Base-by-base conservation (phyloP, 78 protist species). In the Neovahlkampfia damariscottae region DNA sequence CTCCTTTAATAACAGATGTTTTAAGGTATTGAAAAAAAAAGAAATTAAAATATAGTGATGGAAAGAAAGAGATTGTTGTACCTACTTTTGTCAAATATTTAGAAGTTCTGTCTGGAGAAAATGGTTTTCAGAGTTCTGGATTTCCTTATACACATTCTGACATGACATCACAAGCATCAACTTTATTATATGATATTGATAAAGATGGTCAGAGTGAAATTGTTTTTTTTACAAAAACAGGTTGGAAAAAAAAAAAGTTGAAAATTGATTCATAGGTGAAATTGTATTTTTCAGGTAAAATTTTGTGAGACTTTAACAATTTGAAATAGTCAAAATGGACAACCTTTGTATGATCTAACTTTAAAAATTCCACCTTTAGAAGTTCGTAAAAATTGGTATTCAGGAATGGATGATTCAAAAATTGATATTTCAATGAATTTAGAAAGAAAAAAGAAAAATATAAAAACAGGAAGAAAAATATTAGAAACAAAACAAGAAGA, bases 361-460 rank as follows among this genome's bases (percentile, higher is more conserved):
- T 8, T 89, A 3, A 80, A 40, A 19, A 83, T 89, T 8, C 89
- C 93, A 5, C 93, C 90, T 27, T 70, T 89, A 32, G 67, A 69
- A 8, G 83, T 89, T 0, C 58, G 19, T 2, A 82, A 83, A 32
- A 4, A 79, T 31, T 89, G 93, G 93, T 73, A 68, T 67, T 67
- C 50, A 3, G 81, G 82, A 6, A 0, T 83, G 0, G 80, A 36
- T 32, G 69, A 6, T 34, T 5, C 70, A 69, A 19, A 69, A 10
- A n/a, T 10, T 10, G 66, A 29, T n/a, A n/a, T 10, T 10, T n/a
- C 19, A 10, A 19, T 10, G 66, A n/a, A 10, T 69, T n/a, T 69
- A 19, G 70, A 10, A 19, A 19, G 34, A 34, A 69, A 10, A 19
- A 10, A 19, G 34, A 19, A 19, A 69, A 69, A 10, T 19, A 69